Evolutionary conservation across 768 basidiomycete species (phyloP).

Genomic region (Cyclocybe cylindracea): DNA sequence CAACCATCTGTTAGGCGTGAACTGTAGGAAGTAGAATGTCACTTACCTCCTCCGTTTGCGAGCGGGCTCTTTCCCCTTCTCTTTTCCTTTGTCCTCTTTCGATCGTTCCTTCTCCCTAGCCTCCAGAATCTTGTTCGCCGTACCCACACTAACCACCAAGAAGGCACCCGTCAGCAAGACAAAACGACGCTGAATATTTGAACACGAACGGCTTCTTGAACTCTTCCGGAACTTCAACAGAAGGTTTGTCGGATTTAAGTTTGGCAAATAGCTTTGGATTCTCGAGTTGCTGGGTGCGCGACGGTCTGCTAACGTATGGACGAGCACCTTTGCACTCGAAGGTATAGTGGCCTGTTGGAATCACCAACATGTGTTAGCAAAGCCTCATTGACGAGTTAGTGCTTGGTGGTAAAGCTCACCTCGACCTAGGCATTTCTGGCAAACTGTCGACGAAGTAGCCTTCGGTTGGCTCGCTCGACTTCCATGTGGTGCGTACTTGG

Average conservation of each 20-base stretch:
- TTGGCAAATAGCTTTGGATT: conserved; percentile 71
- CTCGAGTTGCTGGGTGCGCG: conserved; percentile 83
- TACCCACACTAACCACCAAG: conserved; percentile 54
- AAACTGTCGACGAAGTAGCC: conserved; percentile 66
- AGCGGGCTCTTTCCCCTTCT: conserved; percentile 33
- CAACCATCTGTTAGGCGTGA: not conserved
- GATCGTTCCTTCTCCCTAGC: conserved; percentile 78
- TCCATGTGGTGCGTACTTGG: conserved; percentile 78
- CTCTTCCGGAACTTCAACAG: conserved; percentile 87
- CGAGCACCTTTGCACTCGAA: conserved; percentile 84
- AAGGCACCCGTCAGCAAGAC: not conserved
- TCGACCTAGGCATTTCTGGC: conserved; percentile 79
- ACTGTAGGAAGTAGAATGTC: not conserved
- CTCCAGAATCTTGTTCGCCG: conserved; percentile 84
- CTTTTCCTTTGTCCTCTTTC: conserved; percentile 38
- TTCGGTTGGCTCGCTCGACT: conserved; percentile 57
- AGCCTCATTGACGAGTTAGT: not conserved
- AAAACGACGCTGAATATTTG: not conserved
- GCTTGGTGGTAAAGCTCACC: conserved; percentile 38
- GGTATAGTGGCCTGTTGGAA: conserved; percentile 75
- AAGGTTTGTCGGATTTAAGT: conserved; percentile 69
- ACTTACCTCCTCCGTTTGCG: conserved; percentile 43
- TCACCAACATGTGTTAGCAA: conserved; percentile 5
- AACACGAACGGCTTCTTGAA: conserved; percentile 77
- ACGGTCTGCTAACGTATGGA: conserved; percentile 88